Evolutionary conservation across 805 yeast genomes (phyloP), one percentile per base, ranked within the genome.

Genomic region (Cyberlindnera americana): DNA sequence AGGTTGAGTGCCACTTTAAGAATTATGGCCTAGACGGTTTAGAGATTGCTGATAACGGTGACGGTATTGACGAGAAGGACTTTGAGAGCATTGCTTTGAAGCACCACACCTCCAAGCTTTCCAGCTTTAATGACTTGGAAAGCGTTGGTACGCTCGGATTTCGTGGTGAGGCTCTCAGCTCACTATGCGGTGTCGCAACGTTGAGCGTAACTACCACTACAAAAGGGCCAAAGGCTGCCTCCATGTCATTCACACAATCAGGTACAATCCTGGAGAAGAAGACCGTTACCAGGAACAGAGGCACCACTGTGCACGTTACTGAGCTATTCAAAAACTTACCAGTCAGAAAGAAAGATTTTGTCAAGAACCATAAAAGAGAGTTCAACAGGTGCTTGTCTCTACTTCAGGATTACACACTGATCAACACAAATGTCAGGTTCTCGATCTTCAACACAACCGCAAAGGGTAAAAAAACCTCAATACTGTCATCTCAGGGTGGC

Each of bases 161-260:
- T 52, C 68, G 95, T 60, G 95, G 95, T 19, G 93, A 85, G 57
- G 93, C 93, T 0, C 65, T 85, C 54, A 77, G 83, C 48, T 81
- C 91, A 0, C 53, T 85, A 9, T 79, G 87, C 53, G 70, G 80
- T 6, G 64, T 83, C 14, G 60, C 78, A 1, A 61, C 66, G 6
- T 57, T 83, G 6, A 49, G 53, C 7, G 66, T 84, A 1, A 58
- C 53, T 1, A 83, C 89, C 0, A 69, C 83, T 3, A 67, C 74
- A 2, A 46, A 46, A 6, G 56, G 62, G 0, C 90, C 93, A 1
- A 64, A 65, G 29, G 93, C 87, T 3, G 65, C 71, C 26, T 64
- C 60, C 33, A 59, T 91, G 16, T 70, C 61, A 27, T 85, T 76
- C 53, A 75, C 75, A 45, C 48, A 61, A 3, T 53, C 61, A 49